phyloP scores from a whole-genome alignment of 306 rosid genomes.

The Glycine tomentella region DNA sequence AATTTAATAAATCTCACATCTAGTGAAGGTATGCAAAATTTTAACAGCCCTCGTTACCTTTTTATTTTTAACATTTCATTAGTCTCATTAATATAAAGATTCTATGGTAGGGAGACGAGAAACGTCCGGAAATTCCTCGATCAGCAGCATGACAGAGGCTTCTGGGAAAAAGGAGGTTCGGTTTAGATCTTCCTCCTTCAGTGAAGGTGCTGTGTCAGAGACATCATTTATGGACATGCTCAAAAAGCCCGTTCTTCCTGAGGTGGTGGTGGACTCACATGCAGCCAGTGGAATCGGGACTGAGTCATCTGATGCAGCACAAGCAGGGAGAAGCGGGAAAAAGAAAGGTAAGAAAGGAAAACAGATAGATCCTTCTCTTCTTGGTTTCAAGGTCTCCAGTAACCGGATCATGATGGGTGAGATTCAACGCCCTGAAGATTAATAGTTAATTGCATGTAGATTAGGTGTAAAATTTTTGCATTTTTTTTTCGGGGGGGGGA shows the following conservation, averaged over 20 bases:
- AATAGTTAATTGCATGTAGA: slow-evolving; percentile 47
- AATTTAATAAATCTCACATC: slow-evolving; percentile 41
- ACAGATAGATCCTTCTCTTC: slow-evolving; percentile 80
- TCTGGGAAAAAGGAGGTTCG: slow-evolving; percentile 58
- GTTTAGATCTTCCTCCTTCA: slow-evolving; percentile 64
- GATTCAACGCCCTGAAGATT: slow-evolving; percentile 74
- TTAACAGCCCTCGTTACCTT: background rate
- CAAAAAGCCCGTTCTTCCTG: slow-evolving; percentile 61
- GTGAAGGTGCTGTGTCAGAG: slow-evolving; percentile 67
- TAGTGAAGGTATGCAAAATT: slow-evolving; percentile 51
- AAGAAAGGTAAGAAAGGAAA: slow-evolving; percentile 86
- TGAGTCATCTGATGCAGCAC: slow-evolving; percentile 61
- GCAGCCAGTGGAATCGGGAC: slow-evolving; percentile 42
- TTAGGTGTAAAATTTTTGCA: slow-evolving; percentile 40
- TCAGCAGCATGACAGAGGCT: slow-evolving; percentile 52
- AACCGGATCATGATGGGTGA: slow-evolving; percentile 83
- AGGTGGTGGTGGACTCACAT: slow-evolving; percentile 65
- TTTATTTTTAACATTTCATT: background rate
- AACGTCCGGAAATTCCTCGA: slow-evolving; percentile 47
- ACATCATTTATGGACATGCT: slow-evolving; percentile 79
- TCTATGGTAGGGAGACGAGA: slow-evolving; percentile 51
- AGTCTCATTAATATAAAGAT: slow-evolving; percentile 25
- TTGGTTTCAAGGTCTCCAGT: slow-evolving; percentile 79
- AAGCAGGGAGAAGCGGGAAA: slow-evolving; percentile 63
- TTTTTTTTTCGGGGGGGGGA: background rate